Conservation (phyloP, 768 basidiomycete genomes). For the Saitozyma podzolica region DNA sequence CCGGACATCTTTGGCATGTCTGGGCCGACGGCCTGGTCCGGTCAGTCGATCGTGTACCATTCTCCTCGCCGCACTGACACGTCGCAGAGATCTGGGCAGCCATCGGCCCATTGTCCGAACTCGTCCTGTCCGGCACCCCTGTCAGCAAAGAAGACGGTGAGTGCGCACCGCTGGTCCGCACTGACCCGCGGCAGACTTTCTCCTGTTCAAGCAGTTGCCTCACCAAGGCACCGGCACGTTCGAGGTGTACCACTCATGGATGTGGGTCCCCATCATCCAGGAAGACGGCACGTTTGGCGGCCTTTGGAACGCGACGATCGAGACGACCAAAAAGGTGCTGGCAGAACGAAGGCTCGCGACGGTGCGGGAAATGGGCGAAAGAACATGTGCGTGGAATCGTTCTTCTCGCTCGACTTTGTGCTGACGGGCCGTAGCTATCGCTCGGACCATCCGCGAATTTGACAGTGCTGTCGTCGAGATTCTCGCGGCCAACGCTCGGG, state of each 20-base stretch:
- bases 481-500: constrained; percentile 33
- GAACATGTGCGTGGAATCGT: constrained; percentile 27
- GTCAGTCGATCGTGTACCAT: constrained; percentile 12
- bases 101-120: constrained; percentile 42
- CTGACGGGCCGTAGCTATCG: constrained; percentile 28
- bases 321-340: constrained; percentile 44
- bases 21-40: constrained; percentile 43
- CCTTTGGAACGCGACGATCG: constrained; percentile 46
- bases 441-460: constrained; percentile 42
- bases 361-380: constrained; percentile 45
- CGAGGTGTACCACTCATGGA: constrained; percentile 47
- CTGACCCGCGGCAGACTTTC: constrained; percentile 25
- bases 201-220: constrained; percentile 40
- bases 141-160: constrained; percentile 45
- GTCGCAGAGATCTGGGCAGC: constrained; percentile 39
- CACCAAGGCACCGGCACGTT: constrained; percentile 32
- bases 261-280: constrained; percentile 45
- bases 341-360: constrained; percentile 41
- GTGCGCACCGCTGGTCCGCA: background rate
- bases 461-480: constrained; percentile 43
- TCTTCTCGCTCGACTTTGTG: background rate
- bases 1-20: constrained; percentile 48
- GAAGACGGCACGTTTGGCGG: constrained; percentile 44
- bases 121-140: constrained; percentile 42
- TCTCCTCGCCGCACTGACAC: background rate